These are phyloP conservation scores for Raphanus raphanistrum DNA, from an alignment of 345 rosid species.

Conservation along the genomic window DNA sequence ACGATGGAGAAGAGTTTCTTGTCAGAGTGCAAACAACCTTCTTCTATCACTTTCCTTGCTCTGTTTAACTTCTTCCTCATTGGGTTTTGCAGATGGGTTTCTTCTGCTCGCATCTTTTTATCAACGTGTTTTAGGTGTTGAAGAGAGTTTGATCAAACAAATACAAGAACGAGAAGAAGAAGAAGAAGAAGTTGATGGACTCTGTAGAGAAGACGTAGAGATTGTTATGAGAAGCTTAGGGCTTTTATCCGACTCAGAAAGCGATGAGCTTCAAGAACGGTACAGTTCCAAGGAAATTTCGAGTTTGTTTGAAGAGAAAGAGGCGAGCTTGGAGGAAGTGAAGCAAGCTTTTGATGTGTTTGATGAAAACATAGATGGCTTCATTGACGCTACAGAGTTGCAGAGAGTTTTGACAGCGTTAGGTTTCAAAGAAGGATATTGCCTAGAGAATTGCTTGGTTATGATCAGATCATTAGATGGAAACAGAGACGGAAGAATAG, in stretches of 20 bases:
- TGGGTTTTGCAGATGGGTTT: conserved; percentile 33
- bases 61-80: conserved; percentile 26
- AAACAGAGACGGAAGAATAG: conserved; percentile 58
- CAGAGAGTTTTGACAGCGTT: conserved; percentile 55
- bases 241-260: conserved; percentile 42
- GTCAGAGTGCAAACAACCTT: conserved; percentile 9
- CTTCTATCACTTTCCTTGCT: conserved; percentile 14
- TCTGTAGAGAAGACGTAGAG: conserved; percentile 57
- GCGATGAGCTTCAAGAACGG: conserved; percentile 38
- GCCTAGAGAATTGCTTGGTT: conserved; percentile 47
- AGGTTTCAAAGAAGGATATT: conserved; percentile 49
- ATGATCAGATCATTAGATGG: conserved; percentile 60
- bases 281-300: conserved; percentile 43
- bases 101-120: conserved; percentile 21
- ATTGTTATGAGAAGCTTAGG: conserved; percentile 61
- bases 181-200: conserved; percentile 20
- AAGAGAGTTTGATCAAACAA: conserved; percentile 12
- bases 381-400: conserved; percentile 65
- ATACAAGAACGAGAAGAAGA: conserved; percentile 1
- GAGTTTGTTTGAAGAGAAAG: conserved; percentile 66
- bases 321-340: conserved; percentile 70
- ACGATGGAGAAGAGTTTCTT: conserved; percentile 38
- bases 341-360: conserved; percentile 74
- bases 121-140: conserved; percentile 38
- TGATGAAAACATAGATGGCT: conserved; percentile 72